Percentiles rank a stretch among this genome's conserved stretches.
phyloP scores from a whole-genome alignment of 83 land plant genomes.

The Isoetes engelmannii region DNA sequence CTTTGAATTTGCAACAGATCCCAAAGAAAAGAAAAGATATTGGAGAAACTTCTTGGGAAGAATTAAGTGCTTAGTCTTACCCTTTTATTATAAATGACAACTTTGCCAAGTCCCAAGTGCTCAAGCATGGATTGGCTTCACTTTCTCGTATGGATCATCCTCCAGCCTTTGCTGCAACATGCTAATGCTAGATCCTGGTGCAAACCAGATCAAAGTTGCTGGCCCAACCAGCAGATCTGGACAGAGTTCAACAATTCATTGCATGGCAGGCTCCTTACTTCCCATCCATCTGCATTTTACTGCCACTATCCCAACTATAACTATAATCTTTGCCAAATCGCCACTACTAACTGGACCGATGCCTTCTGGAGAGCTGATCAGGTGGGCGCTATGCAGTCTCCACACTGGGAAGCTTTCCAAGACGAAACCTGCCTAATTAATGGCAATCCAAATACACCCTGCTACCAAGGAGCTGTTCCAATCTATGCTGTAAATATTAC shows the following conservation, averaged over 20 bases:
- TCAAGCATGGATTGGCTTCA: too few species aligned
- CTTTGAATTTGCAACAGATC: too few species aligned
- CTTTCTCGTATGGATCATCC: too few species aligned
- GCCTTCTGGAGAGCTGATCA: slow-evolving; percentile 1
- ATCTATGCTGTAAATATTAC: neutral
- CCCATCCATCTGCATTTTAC: neutral
- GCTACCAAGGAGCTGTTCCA: slow-evolving; percentile 10
- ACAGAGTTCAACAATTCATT: neutral
- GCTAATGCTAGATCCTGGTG: neutral
- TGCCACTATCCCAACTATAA: neutral
- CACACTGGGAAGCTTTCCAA: neutral
- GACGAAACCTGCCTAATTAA: neutral
- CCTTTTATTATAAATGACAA: too few species aligned
- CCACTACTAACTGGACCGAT: neutral
- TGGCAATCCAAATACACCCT: neutral
- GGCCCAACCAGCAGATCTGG: neutral
- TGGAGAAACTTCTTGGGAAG: too few species aligned
- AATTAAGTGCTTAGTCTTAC: too few species aligned
- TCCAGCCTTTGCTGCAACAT: too few species aligned
- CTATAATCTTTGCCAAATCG: neutral
- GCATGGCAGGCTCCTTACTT: neutral
- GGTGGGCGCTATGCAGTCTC: slow-evolving; percentile 2
- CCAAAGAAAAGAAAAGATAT: too few species aligned
- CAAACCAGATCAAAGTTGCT: neutral
- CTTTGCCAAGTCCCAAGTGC: too few species aligned